Base-by-base conservation (phyloP, 164 flowering plant genomes). In the Nymphaea colorata region DNA sequence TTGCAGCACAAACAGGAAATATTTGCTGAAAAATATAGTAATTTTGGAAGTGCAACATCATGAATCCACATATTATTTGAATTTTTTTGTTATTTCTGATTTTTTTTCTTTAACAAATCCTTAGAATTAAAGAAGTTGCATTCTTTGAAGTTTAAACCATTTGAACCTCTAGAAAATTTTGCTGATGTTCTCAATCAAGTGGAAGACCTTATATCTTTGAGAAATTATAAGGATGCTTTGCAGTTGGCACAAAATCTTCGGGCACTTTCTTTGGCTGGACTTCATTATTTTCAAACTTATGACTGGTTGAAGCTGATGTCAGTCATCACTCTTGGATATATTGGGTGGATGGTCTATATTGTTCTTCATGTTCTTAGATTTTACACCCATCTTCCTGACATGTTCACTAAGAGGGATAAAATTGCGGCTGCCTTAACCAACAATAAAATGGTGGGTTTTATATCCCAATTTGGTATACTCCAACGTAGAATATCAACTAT, bases 221-320 rank as follows among this genome's bases (percentile, higher is more conserved):
- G 77, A 68, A 80, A 89, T 44, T 88, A 84, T 76, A 76, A 77
- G 68, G 77, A 79, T 74, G 97, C 98, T 47, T 76, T 78, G 87
- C 77, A 75, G 69, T 73, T 81, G 61, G 84, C 89, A 8, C 78
- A 85, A 74, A 70, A 77, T 66, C 89, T 93, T 69, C 83, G 93
- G 82, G 83, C 82, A 69, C 79, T 87, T 77, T 86, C 97, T 65
- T 80, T 91, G 70, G 80, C 83, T 42, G 98, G 98, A 44, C 94
- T 93, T 77, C 87, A 93, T 63, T 93, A 91, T 82, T 93, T 93
- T 77, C 98, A 93, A 76, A 93, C 97, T 47, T 93, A 93, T 74
- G 98, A 93, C 70, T 93, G 98, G 98, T 77, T 89, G 68, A 85
- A 85, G 98, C 86, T 93, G 83, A 93, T 91, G 98, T 79, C 85